Conservation (phyloP, 2,329 filamentous ascomycete genomes). For the Periconia macrospinosa region DNA sequence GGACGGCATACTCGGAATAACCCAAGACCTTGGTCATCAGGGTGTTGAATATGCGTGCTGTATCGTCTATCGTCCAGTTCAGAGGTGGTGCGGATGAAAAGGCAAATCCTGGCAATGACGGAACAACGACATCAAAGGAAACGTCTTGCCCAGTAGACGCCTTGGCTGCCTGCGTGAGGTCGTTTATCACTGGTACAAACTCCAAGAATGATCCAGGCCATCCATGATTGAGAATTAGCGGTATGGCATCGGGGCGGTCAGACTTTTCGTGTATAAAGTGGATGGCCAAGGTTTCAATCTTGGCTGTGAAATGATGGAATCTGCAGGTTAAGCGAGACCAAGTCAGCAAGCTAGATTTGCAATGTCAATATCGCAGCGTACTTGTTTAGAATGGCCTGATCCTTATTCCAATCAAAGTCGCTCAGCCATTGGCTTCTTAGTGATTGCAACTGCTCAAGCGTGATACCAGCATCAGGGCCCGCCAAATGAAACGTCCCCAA, state of each 20-base stretch:
- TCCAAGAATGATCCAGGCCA: conserved; percentile 61
- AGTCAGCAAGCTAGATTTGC: no score
- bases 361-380: no score
- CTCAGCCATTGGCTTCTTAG: no score
- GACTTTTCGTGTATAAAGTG: conserved; percentile 63
- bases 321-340: no score
- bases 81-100: conserved; percentile 52
- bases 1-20: conserved; percentile 57
- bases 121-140: conserved; percentile 62
- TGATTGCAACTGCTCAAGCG: no score
- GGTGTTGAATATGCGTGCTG: conserved; percentile 51
- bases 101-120: conserved; percentile 59
- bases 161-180: conserved; percentile 40
- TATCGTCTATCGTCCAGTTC: conserved; percentile 47
- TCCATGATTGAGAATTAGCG: conserved; percentile 58
- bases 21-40: conserved; percentile 58
- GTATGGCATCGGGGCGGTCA: conserved; percentile 54
- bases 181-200: conserved; percentile 55
- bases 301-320: conserved; percentile 55
- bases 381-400: no score
- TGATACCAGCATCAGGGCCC: no score
- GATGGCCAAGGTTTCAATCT: conserved; percentile 49
- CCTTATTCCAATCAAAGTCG: no score
- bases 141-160: conserved; percentile 54
- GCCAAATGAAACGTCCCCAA: no score